Conservation (phyloP, 176 grass and related monocot species). For the Themeda triandra region DNA sequence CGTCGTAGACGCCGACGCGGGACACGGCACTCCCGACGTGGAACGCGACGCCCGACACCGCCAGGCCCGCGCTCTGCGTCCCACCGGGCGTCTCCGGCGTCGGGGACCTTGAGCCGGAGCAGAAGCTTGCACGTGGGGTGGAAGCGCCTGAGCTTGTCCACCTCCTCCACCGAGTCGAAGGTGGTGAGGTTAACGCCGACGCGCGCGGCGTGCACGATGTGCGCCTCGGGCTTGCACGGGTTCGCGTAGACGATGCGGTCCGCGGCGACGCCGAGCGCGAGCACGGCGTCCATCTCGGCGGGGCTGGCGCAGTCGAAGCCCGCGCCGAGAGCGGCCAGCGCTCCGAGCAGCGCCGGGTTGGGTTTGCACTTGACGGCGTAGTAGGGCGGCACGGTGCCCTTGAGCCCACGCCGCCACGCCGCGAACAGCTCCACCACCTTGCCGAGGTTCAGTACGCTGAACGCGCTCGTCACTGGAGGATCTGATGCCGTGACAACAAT, state of each 20-base stretch:
- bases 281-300: slow-evolving; percentile 37
- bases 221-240: slow-evolving; percentile 26
- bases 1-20: background rate
- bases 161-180: slow-evolving; percentile 36
- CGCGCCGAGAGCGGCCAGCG: slow-evolving; percentile 18
- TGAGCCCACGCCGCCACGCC: background rate
- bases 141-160: slow-evolving; percentile 26
- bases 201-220: slow-evolving; percentile 14
- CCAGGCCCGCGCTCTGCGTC: background rate
- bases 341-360: background rate
- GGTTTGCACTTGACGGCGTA: slow-evolving; percentile 57
- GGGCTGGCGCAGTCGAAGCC: slow-evolving; percentile 49
- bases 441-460: slow-evolving; percentile 1
- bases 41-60: slow-evolving; percentile 28
- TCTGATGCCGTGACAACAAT: background rate
- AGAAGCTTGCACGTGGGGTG: slow-evolving; percentile 37
- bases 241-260: slow-evolving; percentile 29
- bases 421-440: slow-evolving; percentile 1
- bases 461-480: background rate
- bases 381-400: slow-evolving; percentile 6
- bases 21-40: slow-evolving; percentile 34
- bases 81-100: background rate
- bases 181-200: slow-evolving; percentile 38
- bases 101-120: slow-evolving; percentile 36
- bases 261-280: slow-evolving; percentile 11